These are phyloP conservation scores for Globisporangium viniferum DNA, from an alignment of 352 stramenopile genomes.

Conservation along the genomic window DNA sequence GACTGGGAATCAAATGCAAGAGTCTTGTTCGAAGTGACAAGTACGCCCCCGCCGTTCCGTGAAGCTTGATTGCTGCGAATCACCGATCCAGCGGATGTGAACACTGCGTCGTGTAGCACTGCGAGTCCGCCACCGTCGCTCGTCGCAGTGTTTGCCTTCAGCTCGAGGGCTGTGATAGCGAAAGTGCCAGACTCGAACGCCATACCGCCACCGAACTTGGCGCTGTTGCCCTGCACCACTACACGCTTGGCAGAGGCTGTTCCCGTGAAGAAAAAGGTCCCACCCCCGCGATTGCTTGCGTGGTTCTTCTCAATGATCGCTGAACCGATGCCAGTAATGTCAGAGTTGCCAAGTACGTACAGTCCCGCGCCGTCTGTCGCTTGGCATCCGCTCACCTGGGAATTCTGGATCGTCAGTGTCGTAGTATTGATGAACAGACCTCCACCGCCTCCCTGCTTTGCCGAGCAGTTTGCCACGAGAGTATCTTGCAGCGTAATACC, in stretches of 20 bases:
- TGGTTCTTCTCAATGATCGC: conserved; percentile 26
- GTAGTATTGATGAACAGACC: conserved; percentile 27
- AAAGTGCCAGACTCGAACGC: conserved; percentile 22
- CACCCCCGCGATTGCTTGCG: conserved; percentile 26
- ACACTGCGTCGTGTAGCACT: conserved; percentile 21
- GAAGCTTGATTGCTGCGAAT: conserved; percentile 29
- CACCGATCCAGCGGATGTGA: conserved; percentile 16
- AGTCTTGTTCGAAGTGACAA: conserved; percentile 34
- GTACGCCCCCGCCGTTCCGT: conserved; percentile 41
- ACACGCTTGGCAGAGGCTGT: conserved; percentile 7
- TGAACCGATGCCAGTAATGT: conserved; percentile 15
- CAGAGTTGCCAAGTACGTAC: conserved; percentile 21
- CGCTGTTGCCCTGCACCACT: conserved; percentile 26
- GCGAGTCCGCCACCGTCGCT: conserved; percentile 47
- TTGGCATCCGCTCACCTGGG: conserved; percentile 15
- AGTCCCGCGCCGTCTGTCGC: conserved; percentile 28
- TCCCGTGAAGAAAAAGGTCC: conserved; percentile 22
- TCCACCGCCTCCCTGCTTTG: conserved; percentile 23
- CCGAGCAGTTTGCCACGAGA: conserved; percentile 19
- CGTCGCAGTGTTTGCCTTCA: conserved; percentile 32
- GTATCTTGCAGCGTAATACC: conserved; percentile 23
- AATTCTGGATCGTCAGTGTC: conserved; percentile 16
- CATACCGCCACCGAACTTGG: conserved; percentile 30
- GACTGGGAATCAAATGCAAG: conserved; percentile 28
- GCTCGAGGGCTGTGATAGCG: conserved; percentile 7